Base-by-base conservation (phyloP, 2,329 filamentous ascomycete species). In the Fusarium sp. region DNA sequence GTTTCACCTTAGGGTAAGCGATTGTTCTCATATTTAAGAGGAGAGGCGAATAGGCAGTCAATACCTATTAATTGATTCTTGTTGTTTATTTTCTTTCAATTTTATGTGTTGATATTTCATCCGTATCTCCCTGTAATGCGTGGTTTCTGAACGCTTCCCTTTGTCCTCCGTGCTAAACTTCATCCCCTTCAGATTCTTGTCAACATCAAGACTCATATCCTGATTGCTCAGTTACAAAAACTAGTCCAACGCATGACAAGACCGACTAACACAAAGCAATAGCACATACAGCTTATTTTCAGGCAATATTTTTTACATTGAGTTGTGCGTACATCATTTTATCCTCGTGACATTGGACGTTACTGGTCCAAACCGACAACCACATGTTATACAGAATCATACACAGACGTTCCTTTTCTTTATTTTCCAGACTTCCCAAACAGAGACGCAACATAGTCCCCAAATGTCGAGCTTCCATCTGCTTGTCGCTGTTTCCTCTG, bases 401-500 rank as follows among this genome's bases (percentile, higher is more conserved):
- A 74, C 67, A 71, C n/a, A 45, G 33, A 12, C 35, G 17, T 37
- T 11, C 22, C 6, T 11, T 14, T 6, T 9, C 35, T 25, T 77
- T 75, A 80, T 64, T 80, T 82, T n/a, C 76, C 72, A 17, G 72
- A 70, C 60, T 72, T 77, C 12, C 81, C 79, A 66, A 80, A 80
- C 3, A 83, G 62, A 14, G 78, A 72, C 15, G 79, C 72, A 17
- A 83, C 25, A 9, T 76, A 76, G 61, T 83, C 82, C 15, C 69
- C 65, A 61, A 82, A 76, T 2, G 79, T 83, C 17, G 77, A 79
- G 66, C 76, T 79, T 4, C 82, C 81, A 17, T 79, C 76, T 15
- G 80, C 80, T 58, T 79, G 76, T 15, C 79, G 87, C 69, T 84
- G 82, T 79, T 86, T 84, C 61, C 88, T 91, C 78, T 89, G 86